These are phyloP conservation scores for Hondaea fermentalgiana DNA, from an alignment of 108 stramenopile species.

Conservation along the genomic window DNA sequence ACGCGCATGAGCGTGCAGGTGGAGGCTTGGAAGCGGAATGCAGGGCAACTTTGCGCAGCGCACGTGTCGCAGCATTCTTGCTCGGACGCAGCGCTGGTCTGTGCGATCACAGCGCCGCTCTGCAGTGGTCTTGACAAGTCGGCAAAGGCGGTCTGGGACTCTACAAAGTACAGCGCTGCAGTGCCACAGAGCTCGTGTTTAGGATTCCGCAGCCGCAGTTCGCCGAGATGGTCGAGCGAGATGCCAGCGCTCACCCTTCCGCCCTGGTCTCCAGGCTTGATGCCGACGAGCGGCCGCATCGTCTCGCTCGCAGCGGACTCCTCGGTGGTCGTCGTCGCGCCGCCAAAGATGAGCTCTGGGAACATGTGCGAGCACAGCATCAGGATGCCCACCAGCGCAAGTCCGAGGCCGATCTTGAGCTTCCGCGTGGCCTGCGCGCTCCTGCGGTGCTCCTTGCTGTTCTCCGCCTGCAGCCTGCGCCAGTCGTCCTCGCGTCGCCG, in stretches of 20 bases:
- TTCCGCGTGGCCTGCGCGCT: not conserved
- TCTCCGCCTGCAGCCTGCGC: not conserved
- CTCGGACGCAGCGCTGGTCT: not conserved
- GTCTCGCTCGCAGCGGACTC: too few species aligned
- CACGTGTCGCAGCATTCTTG: conserved; percentile 3
- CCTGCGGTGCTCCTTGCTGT: not conserved
- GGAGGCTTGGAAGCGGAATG: not conserved
- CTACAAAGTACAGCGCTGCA: not conserved
- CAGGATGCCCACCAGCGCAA: not conserved
- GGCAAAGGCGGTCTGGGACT: not conserved
- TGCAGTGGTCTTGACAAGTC: not conserved
- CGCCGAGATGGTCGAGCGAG: not conserved
- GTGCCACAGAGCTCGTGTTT: not conserved
- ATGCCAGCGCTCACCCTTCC: not conserved
- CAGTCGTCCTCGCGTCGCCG: not conserved
- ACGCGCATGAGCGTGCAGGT: too few species aligned
- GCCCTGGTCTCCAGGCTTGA: not conserved
- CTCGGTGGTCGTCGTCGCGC: too few species aligned
- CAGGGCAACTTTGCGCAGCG: not conserved
- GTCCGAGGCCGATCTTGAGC: not conserved
- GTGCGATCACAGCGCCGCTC: not conserved
- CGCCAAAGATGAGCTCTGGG: not conserved
- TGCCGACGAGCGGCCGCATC: too few species aligned
- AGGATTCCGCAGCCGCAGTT: not conserved
- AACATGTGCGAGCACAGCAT: not conserved